Conservation (phyloP, 176 grass and related monocot genomes). For the Oryza rufipogon region DNA sequence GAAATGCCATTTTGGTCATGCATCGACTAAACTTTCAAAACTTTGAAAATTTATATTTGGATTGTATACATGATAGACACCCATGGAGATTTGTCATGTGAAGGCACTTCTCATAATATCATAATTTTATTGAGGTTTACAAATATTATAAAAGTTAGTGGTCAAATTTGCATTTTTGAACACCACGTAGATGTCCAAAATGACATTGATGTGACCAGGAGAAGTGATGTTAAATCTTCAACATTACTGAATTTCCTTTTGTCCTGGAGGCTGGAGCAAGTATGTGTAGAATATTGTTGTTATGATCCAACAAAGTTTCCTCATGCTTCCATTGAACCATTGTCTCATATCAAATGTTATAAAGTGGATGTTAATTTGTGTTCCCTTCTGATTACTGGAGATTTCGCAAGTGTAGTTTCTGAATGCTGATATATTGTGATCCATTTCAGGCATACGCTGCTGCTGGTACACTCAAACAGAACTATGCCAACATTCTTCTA, state of each 20-base stretch:
- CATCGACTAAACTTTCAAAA: neutral
- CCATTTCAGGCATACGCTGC: constrained; percentile 88
- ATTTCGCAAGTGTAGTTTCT: constrained; percentile 24
- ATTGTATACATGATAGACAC: neutral
- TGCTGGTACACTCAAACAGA: constrained; percentile 95
- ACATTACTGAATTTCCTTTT: constrained; percentile 5
- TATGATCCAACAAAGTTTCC: neutral
- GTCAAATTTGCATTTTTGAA: neutral
- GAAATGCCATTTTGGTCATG: neutral
- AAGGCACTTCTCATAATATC: neutral
- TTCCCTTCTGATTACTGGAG: constrained; percentile 13
- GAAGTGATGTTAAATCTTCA: neutral
- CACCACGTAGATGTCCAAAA: neutral
- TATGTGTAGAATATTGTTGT: neutral
- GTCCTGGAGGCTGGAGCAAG: neutral
- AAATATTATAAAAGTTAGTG: neutral
- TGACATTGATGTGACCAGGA: neutral
- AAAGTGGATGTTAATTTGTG: neutral
- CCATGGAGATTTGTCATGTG: neutral
- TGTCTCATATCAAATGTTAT: neutral
- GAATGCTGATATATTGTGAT: constrained; percentile 26
- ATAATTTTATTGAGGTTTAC: neutral
- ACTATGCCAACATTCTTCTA: constrained; percentile 94
- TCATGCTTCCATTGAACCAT: neutral
- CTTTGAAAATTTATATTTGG: neutral